Evolutionary conservation across 805 yeast species (phyloP), one percentile per base, ranked within the genome.

Genomic region (Scheffersomyces stipitis): DNA sequence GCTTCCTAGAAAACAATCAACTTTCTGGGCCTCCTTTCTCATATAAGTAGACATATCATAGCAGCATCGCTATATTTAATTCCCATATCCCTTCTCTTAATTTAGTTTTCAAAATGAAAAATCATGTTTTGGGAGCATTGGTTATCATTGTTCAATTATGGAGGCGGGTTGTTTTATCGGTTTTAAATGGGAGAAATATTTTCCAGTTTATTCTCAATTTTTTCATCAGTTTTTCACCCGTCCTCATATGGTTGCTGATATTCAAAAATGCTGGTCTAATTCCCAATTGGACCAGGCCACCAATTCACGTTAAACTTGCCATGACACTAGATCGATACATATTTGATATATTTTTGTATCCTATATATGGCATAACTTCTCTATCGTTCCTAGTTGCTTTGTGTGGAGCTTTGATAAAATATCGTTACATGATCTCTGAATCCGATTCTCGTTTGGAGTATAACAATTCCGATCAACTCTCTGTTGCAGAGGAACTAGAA

Each of bases 251-350:
- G 86, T 58, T 81, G 29, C 38, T 57, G 28, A 70, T 78, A 15
- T 81, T 80, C 60, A 75, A 78, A 52, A 70, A 79, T 48, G 85
- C 86, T 1, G 79, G 78, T 2, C 26, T 49, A 40, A 77, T 78
- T 28, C 86, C 88, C 6, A 68, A 62, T 17, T 59, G 58, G 4
- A 64, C 71, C 45, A 63, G 86, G 41, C 87, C 86, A 0, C 39
- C 49, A 8, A 76, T 79, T 42, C 70, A 72, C 49, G 77, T 76
- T 30, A 64, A 72, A 37, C 48, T 76, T 15, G 66, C 74, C 10
- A 68, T 65, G 40, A 58, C 65, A 34, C 46, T 60, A 45, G 87
- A 68, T 58, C 48, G 49, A 18, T 60, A 60, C 36, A 49, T 72
- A 33, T 76, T 70, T 42, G 46, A 58, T 23, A 43, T 40, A 18